phyloP scores from a whole-genome alignment of 306 rosid species.

The Cicer yamashitae region DNA sequence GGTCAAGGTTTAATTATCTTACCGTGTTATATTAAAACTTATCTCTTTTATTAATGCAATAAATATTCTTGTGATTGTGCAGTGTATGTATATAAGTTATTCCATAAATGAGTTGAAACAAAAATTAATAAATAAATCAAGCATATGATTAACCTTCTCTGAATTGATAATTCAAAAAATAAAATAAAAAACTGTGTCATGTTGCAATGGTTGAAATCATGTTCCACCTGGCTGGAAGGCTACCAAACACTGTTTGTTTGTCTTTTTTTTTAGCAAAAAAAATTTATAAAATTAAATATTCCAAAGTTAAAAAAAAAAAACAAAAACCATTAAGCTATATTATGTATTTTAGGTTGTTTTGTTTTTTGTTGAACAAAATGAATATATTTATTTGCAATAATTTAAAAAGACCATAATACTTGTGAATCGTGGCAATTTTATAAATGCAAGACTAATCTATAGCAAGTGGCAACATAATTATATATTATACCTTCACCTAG shows the following conservation, averaged over 20 bases:
- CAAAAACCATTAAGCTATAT: conserved; percentile 6
- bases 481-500: conserved; percentile 10
- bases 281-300: no score
- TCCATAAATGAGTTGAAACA: conserved; percentile 27
- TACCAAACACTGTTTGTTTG: conserved; percentile 4
- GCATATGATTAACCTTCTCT: conserved; percentile 16
- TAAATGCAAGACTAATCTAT: neutral
- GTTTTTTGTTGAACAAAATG: neutral
- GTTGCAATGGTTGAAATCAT: neutral
- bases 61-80: conserved; percentile 24
- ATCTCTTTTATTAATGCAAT: conserved; percentile 11
- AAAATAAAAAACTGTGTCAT: neutral
- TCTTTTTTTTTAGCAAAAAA: neutral
- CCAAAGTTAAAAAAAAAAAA: neutral
- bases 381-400: conserved; percentile 23
- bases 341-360: conserved; percentile 3
- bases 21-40: no score
- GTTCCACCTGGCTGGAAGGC: conserved; percentile 20
- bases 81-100: conserved; percentile 5
- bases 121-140: conserved; percentile 10
- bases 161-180: neutral
- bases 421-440: conserved; percentile 6
- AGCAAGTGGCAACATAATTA: conserved; percentile 2
- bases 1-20: no score
- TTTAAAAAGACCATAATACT: neutral